Evolutionary conservation across 345 rosid genomes (phyloP), one percentile per base, ranked within the genome.

Genomic region (Physaria fendleri): DNA sequence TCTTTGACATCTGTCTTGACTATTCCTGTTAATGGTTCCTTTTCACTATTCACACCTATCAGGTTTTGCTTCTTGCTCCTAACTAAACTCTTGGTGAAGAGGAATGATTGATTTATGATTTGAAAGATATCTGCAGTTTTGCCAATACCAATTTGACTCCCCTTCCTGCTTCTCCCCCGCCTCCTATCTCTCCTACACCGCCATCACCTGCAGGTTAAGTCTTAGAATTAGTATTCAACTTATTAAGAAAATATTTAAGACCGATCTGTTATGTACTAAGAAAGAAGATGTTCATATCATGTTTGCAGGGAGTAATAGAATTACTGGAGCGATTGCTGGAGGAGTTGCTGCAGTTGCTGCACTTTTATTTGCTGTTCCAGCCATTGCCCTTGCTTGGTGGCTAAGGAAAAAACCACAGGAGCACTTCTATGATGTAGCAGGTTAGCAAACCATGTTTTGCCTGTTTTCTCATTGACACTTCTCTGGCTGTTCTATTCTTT

Each of bases 261-360:
- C 40, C 7, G 20, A 17, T 38, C 16, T 0, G 37, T 44, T 64
- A 14, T 49, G 65, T 57, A 49, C 35, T 57, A 50, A 64, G 59
- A 44, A 56, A 55, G 23, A 53, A 23, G 23, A 34, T 65, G 20
- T 58, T 50, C 49, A 15, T 71, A n/a, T 67, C 27, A 30, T 74
- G 40, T 51, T 38, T 66, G 60, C 59, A 93, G 97, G 82, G 72
- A 66, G 64, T 44, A 66, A 66, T 9, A 78, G 72, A 70, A 76
- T 70, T 28, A 92, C 86, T 63, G 95, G 94, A 69, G 81, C 88
- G 60, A 93, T 89, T 68, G 97, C 95, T 18, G 97, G 97, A 25
- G 99, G 99, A 52, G 99, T 93, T 57, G 97, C 95, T 68, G 97
- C 97, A 35, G 97, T 95, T 51, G 95, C 97, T 71, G 94, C 94